These are phyloP conservation scores for Fusarium sp. DNA, from an alignment of 2,329 filamentous ascomycete genomes.

Conservation along the genomic window DNA sequence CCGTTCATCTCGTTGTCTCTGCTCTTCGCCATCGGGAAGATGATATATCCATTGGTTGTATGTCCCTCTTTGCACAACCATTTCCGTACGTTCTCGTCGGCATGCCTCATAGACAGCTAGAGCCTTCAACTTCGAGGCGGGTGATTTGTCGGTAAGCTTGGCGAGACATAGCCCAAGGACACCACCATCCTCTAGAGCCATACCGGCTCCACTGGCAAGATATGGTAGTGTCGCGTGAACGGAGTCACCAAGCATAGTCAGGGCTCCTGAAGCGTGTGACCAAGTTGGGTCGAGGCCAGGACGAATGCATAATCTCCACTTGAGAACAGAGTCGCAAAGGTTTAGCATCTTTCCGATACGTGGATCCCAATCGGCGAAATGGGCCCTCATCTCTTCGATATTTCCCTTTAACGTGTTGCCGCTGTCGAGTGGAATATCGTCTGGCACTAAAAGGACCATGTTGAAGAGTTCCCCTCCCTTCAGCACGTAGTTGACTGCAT, in stretches of 20 bases:
- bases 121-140: neutral
- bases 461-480: conserved; percentile 43
- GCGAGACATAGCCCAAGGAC: neutral
- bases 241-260: conserved; percentile 8
- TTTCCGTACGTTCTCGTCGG: conserved; percentile 61
- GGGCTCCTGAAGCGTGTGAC: conserved; percentile 61
- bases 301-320: conserved; percentile 71
- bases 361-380: conserved; percentile 69
- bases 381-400: conserved; percentile 58
- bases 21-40: conserved; percentile 67
- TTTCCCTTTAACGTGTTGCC: conserved; percentile 3
- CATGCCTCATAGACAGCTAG: neutral
- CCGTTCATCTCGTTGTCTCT: conserved; percentile 56
- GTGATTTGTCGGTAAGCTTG: neutral
- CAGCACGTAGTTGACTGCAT: conserved; percentile 62
- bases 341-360: conserved; percentile 65
- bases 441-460: conserved; percentile 3
- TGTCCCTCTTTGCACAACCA: conserved; percentile 70
- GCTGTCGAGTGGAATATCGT: neutral
- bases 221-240: neutral
- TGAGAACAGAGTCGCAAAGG: conserved; percentile 68
- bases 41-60: conserved; percentile 72
- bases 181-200: neutral
- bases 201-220: neutral
- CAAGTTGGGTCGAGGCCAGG: conserved; percentile 63